These are phyloP conservation scores for Diatrype stigma DNA, from an alignment of 2,329 filamentous ascomycete genomes.

Conservation along the genomic window DNA sequence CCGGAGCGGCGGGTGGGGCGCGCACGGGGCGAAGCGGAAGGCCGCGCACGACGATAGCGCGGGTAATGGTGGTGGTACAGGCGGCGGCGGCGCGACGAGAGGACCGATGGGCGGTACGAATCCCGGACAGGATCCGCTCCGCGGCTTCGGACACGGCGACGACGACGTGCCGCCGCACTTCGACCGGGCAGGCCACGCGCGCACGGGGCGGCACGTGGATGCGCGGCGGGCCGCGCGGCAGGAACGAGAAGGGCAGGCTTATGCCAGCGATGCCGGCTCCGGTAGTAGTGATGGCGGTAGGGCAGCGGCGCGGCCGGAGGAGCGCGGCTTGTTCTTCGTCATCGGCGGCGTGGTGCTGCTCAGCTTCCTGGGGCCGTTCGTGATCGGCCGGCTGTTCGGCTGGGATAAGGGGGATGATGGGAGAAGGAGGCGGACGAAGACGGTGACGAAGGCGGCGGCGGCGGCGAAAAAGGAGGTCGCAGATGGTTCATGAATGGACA, in stretches of 20 bases:
- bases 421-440: constrained; percentile 14
- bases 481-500: neutral
- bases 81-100: constrained; percentile 8
- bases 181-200: constrained; percentile 66
- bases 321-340: constrained; percentile 44
- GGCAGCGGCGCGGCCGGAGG: constrained; percentile 33
- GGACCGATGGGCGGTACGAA: constrained; percentile 50
- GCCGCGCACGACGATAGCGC: constrained; percentile 45
- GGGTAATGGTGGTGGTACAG: constrained; percentile 1
- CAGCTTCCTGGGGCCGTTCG: constrained; percentile 42
- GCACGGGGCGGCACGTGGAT: constrained; percentile 67
- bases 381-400: constrained; percentile 33
- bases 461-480: too few species aligned
- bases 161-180: constrained; percentile 62
- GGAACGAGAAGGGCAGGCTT: constrained; percentile 24
- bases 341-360: constrained; percentile 44
- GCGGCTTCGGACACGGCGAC: constrained; percentile 33
- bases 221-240: constrained; percentile 39
- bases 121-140: constrained; percentile 49
- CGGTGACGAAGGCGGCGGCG: constrained; percentile 2
- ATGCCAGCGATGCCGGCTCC: constrained; percentile 3
- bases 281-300: constrained; percentile 4
- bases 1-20: constrained; percentile 73
- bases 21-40: constrained; percentile 54
- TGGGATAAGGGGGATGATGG: constrained; percentile 4